Base-by-base conservation (phyloP, 1,284 basidiomycete genomes). In the Ustilago vetiveriae region DNA sequence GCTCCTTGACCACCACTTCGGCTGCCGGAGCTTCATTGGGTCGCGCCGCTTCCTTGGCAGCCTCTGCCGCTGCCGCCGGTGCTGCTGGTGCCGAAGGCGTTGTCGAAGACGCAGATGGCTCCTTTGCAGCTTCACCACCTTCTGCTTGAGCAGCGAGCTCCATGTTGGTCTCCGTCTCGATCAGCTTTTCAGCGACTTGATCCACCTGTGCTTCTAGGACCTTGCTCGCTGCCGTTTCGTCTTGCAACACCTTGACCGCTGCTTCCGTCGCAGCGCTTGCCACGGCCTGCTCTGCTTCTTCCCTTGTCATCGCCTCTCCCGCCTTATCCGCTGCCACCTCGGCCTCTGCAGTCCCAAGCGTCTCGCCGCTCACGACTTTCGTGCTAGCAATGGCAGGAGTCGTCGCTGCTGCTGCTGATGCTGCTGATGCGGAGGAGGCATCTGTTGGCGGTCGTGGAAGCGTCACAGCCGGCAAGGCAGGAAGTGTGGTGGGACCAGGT, bases 251-350 rank as follows among this genome's bases (percentile, higher is more conserved):
- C 30, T 63, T 53, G 30, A 69, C 59, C 5, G 59, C 66, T 22
- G 66, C 66, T 42, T 63, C 59, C n/a, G 66, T 55, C 6, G 66
- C 66, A 10, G 66, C 66, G 19, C 45, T 54, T 8, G 59, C 66
- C 0, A 63, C 59, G 1, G 55, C 66, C 27, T 54, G 39, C 29
- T 69, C 66, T 3, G 66, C 66, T 46, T 69, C 66, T 21, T 57
- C 66, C 2, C 59, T 69, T n/a, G 66, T 63, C 66, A 69, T 63
- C 3, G 9, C 57, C 27, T 39, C 39, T 2, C 19, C 33, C 6
- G 30, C 1, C 19, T 40, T 30, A n/a, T 37, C 38, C n/a, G n/a
- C n/a, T 13, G 35, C 45, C 4, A 26, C 35, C 16, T 21, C 32
- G 36, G 10, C 26, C 13, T 17, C 45, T 0, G 30, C 39, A 17